These are phyloP conservation scores for Sporobolomyces roseus DNA, from an alignment of 768 basidiomycete genomes.

Conservation along the genomic window DNA sequence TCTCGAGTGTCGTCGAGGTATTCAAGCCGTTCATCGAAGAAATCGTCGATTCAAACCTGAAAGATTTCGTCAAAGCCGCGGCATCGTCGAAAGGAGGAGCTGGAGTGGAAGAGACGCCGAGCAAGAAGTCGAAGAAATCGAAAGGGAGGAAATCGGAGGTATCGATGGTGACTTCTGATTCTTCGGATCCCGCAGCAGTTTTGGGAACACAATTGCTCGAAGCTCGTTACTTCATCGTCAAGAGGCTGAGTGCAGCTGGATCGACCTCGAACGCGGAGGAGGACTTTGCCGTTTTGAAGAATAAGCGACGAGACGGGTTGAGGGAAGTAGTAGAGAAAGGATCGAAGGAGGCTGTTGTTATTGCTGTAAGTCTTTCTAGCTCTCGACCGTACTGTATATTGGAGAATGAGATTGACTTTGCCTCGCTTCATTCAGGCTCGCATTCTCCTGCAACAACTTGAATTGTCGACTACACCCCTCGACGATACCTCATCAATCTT, in stretches of 20 bases:
- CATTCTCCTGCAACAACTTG: conserved; percentile 24
- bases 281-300: neutral
- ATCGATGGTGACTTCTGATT: too few relatives aligned
- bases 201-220: conserved; percentile 29
- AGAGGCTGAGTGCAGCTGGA: neutral
- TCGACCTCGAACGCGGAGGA: neutral
- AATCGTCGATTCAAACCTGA: conserved; percentile 11
- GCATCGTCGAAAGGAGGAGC: neutral
- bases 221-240: conserved; percentile 12
- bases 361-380: conserved; percentile 5
- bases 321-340: conserved; percentile 8
- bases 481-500: neutral
- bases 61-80: conserved; percentile 7
- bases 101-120: neutral
- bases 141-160: neutral
- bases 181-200: neutral
- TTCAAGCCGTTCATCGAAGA: conserved; percentile 11
- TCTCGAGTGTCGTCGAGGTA: neutral
- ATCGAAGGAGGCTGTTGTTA: conserved; percentile 7
- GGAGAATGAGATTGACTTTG: too few relatives aligned
- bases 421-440: conserved; percentile 8
- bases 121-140: conserved; percentile 6
- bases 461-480: neutral
- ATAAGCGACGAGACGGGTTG: conserved; percentile 10
- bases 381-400: neutral